Evolutionary conservation across 345 rosid genomes (phyloP), one percentile per base, ranked within the genome.

Genomic region (Populus euphratica): DNA sequence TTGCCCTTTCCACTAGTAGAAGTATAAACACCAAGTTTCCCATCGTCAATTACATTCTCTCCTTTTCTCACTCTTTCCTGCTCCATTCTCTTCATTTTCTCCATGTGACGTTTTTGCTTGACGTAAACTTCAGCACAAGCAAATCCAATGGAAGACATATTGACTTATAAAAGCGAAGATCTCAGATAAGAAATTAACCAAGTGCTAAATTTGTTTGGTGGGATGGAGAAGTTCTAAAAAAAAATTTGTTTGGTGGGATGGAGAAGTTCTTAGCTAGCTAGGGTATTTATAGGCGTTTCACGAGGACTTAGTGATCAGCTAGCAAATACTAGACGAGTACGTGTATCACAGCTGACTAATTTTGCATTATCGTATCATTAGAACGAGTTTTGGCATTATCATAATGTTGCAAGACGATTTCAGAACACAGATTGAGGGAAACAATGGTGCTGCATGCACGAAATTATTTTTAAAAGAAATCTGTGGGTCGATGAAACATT

Each of bases 91-190:
- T 82, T 82, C 81, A 82, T 14, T 39, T 75, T 82, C 73, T 78
- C 82, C 63, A 52, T 41, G 6, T 54, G 79, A 2, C 56, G 63
- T 44, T 79, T 82, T 20, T 50, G 69, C 80, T 71, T 72, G 61
- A 73, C 63, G 54, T 75, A 69, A 2, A 79, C 69, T 20, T 20
- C n/a, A 35, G 85, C 82, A 72, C 47, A 65, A 27, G 78, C 38
- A 8, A 75, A 75, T 67, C 80, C 85, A 59, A 82, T 59, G 33
- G 82, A 79, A n/a, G 76, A 66, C 85, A 82, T 82, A 16, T 3
- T 18, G 20, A 25, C 64, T 59, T 59, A 3, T 11, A 10, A 59
- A 59, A 59, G 27, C 23, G 64, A 9, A 3, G 64, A 59, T 25
- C 14, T 59, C 12, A 23, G 64, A 59, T 25, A 59, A n/a, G 63